Base-by-base conservation (phyloP, 345 rosid species). In the Punica granatum region DNA sequence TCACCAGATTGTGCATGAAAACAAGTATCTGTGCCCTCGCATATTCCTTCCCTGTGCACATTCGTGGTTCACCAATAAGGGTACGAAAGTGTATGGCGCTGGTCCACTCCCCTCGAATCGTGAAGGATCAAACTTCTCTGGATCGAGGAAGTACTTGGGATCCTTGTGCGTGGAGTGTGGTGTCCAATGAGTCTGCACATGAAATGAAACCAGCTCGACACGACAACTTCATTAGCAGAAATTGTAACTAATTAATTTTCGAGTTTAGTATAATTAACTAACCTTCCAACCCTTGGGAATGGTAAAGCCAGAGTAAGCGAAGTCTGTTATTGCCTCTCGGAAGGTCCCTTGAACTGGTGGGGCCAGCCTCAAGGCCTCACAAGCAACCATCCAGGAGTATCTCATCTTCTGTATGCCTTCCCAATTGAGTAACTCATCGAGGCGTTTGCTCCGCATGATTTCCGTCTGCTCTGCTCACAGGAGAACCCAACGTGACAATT, bases 231-330 rank as follows among this genome's bases (percentile, higher is more conserved):
- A 48, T 44, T 11, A 65, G 9, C 10, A 6, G 2, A 16, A 65
- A 51, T 31, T 19, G 37, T 3, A 31, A 2, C 21, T 37, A 12
- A 26, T 31, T 30, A 25, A 34, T 35, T 1, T 1, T 41, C 19
- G 2, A 37, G 31, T 63, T 6, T 1, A 9, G 53, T 26, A 30
- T 14, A 37, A 19, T 18, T 11, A 8, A 0, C 23, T 59, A n/a
- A 80, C 85, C 77, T 81, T 81, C 85, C 82, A 84, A 0, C 86
- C 88, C 35, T 82, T 82, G 1, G 88, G 88, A 48, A 82, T 37
- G n/a, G 83, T 78, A 72, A 72, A 78, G 23, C 84, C 86, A 25
- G 72, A 79, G 26, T 74, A 82, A 3, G 68, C 78, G 69, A 84
- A 72, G 33, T 82, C 84, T 3, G 72, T 65, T 0, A 82, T 36